These are phyloP conservation scores for Clarkia xantiana DNA, from an alignment of 345 rosid genomes.

Conservation along the genomic window DNA sequence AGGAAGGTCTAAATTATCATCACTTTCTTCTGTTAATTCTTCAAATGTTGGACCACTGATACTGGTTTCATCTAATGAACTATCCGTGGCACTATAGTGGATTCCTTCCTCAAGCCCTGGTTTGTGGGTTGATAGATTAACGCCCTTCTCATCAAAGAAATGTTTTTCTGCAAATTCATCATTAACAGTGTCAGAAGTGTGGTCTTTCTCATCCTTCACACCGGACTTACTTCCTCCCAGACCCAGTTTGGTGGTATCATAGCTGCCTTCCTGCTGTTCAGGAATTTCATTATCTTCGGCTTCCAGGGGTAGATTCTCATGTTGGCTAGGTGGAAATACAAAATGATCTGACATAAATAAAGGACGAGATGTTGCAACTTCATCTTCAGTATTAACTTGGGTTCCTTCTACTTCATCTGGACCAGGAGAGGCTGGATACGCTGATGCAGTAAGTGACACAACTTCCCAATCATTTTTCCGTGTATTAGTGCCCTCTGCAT, in stretches of 20 bases:
- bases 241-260: conserved; percentile 17
- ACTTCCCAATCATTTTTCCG: conserved; percentile 96
- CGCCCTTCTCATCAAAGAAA: conserved; percentile 33
- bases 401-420: conserved; percentile 27
- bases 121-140: conserved; percentile 12
- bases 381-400: conserved; percentile 17
- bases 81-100: conserved; percentile 23
- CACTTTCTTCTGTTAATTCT: conserved; percentile 28
- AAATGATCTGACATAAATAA: conserved; percentile 74
- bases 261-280: conserved; percentile 23
- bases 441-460: conserved; percentile 78
- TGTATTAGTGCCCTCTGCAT: conserved; percentile 25
- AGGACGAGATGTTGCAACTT: conserved; percentile 46
- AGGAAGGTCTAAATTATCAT: conserved; percentile 18
- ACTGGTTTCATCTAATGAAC: conserved; percentile 16
- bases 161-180: conserved; percentile 42
- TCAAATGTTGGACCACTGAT: conserved; percentile 27
- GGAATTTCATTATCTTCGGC: conserved; percentile 22
- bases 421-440: conserved; percentile 85
- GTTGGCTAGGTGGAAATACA: conserved; percentile 76
- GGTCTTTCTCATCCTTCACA: conserved; percentile 42
- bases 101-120: conserved; percentile 32
- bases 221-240: conserved; percentile 29
- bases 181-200: conserved; percentile 26
- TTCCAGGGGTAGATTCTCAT: conserved; percentile 64